phyloP scores from a whole-genome alignment of 768 basidiomycete genomes.

The Russula dissimulans region DNA sequence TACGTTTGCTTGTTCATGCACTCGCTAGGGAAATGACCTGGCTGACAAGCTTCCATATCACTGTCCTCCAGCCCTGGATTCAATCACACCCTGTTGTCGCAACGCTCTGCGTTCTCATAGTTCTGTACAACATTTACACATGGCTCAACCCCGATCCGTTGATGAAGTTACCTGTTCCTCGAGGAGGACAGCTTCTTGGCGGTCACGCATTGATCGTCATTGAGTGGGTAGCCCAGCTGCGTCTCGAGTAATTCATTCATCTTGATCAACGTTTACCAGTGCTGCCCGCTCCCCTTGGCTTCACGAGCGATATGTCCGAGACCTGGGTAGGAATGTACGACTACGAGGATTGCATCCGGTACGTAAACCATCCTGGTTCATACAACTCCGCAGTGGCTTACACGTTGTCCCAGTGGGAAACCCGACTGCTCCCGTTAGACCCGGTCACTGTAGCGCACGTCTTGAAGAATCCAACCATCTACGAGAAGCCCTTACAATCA shows the following conservation, averaged over 20 bases:
- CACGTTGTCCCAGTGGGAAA: conserved; percentile 50
- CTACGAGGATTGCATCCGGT: conserved; percentile 63
- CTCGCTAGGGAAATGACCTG: not conserved
- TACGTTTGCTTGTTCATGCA: no score
- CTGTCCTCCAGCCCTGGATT: not conserved
- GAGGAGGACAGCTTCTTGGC: conserved; percentile 1
- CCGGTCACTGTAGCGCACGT: conserved; percentile 67
- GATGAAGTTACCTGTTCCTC: conserved; percentile 11
- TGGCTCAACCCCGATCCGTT: conserved; percentile 14
- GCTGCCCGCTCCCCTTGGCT: conserved; percentile 4
- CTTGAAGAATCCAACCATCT: conserved; percentile 58
- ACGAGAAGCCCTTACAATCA: conserved; percentile 80
- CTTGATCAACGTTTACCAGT: not conserved
- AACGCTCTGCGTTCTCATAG: not conserved
- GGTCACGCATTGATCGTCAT: conserved; percentile 3
- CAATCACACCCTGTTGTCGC: conserved; percentile 7
- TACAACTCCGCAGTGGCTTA: not conserved
- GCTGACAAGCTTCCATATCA: not conserved
- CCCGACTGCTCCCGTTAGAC: conserved; percentile 74
- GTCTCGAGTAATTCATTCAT: not conserved
- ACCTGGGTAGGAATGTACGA: conserved; percentile 62
- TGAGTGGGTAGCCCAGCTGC: not conserved
- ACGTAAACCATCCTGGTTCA: conserved; percentile 25
- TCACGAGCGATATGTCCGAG: conserved; percentile 36
- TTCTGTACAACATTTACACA: conserved; percentile 1